Conservation (phyloP, 2,329 filamentous ascomycete genomes). For the Lachnellula suecica region DNA sequence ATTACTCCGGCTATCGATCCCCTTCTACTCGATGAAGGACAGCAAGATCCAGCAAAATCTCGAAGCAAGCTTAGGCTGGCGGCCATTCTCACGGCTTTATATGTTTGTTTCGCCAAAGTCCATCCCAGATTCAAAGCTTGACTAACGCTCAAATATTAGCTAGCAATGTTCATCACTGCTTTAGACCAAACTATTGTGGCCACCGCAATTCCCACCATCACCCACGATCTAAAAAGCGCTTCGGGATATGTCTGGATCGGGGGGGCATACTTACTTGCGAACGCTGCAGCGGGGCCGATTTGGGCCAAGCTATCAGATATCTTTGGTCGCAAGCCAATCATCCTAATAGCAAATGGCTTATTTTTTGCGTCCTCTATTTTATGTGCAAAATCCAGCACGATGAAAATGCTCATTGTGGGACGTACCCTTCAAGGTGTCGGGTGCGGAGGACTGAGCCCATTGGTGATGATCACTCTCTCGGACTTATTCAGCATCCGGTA, state of each 20-base stretch:
- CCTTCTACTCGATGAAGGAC: background rate
- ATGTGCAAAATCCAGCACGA: conserved; percentile 54
- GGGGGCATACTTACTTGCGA: conserved; percentile 41
- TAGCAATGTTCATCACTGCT: background rate
- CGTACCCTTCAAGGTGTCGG: conserved; percentile 63
- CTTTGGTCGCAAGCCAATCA: conserved; percentile 62
- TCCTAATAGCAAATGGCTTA: conserved; percentile 59
- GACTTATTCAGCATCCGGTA: conserved; percentile 58
- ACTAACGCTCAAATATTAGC: background rate
- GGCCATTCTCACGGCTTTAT: background rate
- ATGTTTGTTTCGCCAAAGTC: background rate
- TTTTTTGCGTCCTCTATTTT: conserved; percentile 64
- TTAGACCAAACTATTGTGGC: conserved; percentile 35
- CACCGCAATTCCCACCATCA: conserved; percentile 40
- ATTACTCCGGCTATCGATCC: background rate
- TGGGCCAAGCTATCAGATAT: conserved; percentile 65
- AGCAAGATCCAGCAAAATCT: background rate
- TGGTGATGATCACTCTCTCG: conserved; percentile 63
- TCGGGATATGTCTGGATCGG: conserved; percentile 54
- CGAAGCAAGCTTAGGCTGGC: background rate
- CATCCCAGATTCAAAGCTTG: background rate
- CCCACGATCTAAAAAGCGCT: conserved; percentile 39
- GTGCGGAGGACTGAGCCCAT: conserved; percentile 61
- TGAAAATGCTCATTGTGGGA: conserved; percentile 62
- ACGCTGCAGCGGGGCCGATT: conserved; percentile 44